A percentile compares a stretch with the other conserved stretches of the same genome.
phyloP scores from a whole-genome alignment of 768 basidiomycete genomes.

The Russula virescens region DNA sequence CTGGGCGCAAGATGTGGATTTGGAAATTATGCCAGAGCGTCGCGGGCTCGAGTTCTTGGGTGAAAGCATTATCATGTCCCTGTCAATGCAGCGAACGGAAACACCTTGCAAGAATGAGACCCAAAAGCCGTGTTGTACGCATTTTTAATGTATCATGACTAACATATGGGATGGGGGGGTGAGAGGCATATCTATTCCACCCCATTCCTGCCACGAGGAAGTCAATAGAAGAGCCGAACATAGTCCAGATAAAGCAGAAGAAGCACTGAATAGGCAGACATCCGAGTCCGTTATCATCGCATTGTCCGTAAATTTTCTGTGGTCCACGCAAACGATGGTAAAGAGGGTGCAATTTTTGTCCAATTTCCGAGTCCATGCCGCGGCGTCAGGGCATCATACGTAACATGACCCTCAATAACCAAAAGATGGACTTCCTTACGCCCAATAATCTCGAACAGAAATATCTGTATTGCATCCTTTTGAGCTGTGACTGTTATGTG shows the following conservation, averaged over 20 bases:
- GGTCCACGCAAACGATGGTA: no score
- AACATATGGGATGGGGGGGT: neutral
- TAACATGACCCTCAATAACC: no score
- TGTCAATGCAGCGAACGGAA: slow-evolving; percentile 18
- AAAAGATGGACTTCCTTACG: no score
- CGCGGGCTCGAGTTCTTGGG: slow-evolving; percentile 23
- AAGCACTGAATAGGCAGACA: slow-evolving; percentile 15
- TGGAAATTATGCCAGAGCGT: slow-evolving; percentile 17
- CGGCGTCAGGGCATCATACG: no score
- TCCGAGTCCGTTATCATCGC: neutral
- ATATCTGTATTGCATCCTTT: no score
- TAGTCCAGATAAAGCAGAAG: slow-evolving; percentile 22
- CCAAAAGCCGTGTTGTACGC: slow-evolving; percentile 21
- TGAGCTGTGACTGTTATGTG: no score
- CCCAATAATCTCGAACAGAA: no score
- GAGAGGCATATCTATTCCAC: neutral
- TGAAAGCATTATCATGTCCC: slow-evolving; percentile 18
- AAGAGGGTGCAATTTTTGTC: no score
- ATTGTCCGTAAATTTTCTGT: no score
- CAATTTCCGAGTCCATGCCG: no score
- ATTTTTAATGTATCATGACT: neutral
- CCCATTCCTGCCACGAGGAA: slow-evolving; percentile 25
- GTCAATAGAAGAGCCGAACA: slow-evolving; percentile 25
- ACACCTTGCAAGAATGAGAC: slow-evolving; percentile 22
- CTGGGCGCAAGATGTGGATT: slow-evolving; percentile 20